These are phyloP conservation scores for Fomitopsis schrenkii DNA, from an alignment of 1,284 basidiomycete genomes.

Conservation along the genomic window DNA sequence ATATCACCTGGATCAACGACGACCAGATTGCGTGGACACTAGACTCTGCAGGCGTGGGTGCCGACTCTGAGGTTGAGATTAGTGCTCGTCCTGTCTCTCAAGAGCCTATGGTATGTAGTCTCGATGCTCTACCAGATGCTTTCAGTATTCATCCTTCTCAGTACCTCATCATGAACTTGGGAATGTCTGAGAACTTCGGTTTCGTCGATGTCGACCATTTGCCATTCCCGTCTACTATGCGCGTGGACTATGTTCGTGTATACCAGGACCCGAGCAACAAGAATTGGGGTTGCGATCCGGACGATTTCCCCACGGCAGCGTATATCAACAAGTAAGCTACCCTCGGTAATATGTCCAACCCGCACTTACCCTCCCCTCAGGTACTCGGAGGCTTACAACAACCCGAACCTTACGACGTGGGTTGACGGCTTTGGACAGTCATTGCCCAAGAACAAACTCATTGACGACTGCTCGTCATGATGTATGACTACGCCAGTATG, in stretches of 20 bases:
- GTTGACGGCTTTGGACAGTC: slow-evolving; percentile 29
- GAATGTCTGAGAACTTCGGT: slow-evolving; percentile 79
- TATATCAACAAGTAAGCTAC: slow-evolving; percentile 66
- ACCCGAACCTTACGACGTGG: slow-evolving; percentile 36
- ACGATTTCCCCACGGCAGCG: slow-evolving; percentile 68
- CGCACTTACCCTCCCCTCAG: slow-evolving; percentile 9
- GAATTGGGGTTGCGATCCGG: slow-evolving; percentile 83
- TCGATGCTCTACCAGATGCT: background rate
- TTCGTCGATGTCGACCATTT: slow-evolving; percentile 62
- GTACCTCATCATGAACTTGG: slow-evolving; percentile 81
- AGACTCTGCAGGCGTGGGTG: slow-evolving; percentile 62
- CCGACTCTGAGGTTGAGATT: slow-evolving; percentile 36
- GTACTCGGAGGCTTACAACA: slow-evolving; percentile 32
- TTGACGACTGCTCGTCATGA: slow-evolving; percentile 15
- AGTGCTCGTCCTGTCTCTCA: slow-evolving; percentile 25
- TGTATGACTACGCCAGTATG: background rate
- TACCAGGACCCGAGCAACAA: slow-evolving; percentile 67
- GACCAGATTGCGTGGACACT: slow-evolving; percentile 72
- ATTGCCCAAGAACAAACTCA: slow-evolving; percentile 28
- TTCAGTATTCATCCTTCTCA: slow-evolving; percentile 17
- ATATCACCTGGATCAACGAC: slow-evolving; percentile 78
- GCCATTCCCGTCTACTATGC: slow-evolving; percentile 68
- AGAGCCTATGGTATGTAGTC: slow-evolving; percentile 25
- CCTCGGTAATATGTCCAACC: background rate
- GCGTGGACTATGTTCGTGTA: slow-evolving; percentile 81